These are phyloP conservation scores for Leccinellum luteum DNA, from an alignment of 768 basidiomycete species.

Conservation along the genomic window DNA sequence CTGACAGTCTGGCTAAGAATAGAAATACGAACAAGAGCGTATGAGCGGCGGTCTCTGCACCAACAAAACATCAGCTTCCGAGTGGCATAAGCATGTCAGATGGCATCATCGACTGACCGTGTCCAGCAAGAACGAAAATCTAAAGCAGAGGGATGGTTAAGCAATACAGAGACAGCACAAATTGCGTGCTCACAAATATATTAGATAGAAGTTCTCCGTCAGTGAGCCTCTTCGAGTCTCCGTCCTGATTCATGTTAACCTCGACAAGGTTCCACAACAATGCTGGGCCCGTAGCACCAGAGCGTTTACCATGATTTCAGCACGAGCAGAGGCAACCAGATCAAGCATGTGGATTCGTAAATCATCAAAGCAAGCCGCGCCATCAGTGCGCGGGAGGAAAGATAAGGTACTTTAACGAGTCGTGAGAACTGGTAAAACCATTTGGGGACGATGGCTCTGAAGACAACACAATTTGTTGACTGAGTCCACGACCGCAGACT, in stretches of 20 bases:
- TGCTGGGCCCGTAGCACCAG: slow-evolving; percentile 29
- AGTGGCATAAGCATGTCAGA: background rate
- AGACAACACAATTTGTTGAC: slow-evolving; percentile 25
- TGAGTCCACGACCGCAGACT: slow-evolving; percentile 30
- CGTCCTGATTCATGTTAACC: slow-evolving; percentile 43
- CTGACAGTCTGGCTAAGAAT: slow-evolving; percentile 48
- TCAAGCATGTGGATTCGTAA: slow-evolving; percentile 41
- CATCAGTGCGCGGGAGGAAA: slow-evolving; percentile 32
- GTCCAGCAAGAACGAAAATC: slow-evolving; percentile 50
- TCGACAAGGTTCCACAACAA: slow-evolving; percentile 45
- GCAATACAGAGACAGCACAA: background rate
- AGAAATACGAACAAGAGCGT: slow-evolving; percentile 41
- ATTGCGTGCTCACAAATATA: slow-evolving; percentile 39
- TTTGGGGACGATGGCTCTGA: slow-evolving; percentile 33
- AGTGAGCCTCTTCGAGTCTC: slow-evolving; percentile 31
- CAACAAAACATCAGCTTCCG: slow-evolving; percentile 2
- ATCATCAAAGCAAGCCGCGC: slow-evolving; percentile 32
- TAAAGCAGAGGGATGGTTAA: slow-evolving; percentile 10
- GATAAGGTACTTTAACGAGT: slow-evolving; percentile 32
- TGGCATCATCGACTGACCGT: slow-evolving; percentile 32
- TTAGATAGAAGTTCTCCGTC: slow-evolving; percentile 49
- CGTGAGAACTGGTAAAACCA: slow-evolving; percentile 29
- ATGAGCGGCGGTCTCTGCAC: slow-evolving; percentile 49
- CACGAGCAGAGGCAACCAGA: slow-evolving; percentile 38
- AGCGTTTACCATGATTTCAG: slow-evolving; percentile 30